Evolutionary conservation across 1,139 yeast species (phyloP), one percentile per base, ranked within the genome.

Genomic region (Eremothecium coryli): DNA sequence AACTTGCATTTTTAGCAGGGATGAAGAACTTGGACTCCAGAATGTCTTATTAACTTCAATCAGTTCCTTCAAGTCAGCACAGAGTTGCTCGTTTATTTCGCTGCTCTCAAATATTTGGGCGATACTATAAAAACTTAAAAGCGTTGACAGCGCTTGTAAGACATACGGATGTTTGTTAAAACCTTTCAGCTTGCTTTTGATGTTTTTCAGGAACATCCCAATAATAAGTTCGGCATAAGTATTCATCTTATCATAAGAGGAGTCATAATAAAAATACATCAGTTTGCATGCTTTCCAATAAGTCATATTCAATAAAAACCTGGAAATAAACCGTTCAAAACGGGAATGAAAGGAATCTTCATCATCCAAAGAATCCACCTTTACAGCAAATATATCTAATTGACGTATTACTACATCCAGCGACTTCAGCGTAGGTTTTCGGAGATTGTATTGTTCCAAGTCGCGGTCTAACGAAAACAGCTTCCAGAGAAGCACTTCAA

Each of bases 381-480:
- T 54, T n/a, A 34, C 38, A 9, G 40, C 33, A 18, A 52, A 44
- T 9, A 45, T 45, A 1, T 41, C 45, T 2, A 48, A 24, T 27
- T 50, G 53, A 28, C 54, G 41, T 22, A 45, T 44, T 4, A 54
- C 41, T 1, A 54, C 51, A 14, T 54, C 56, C 16, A 55, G 34
- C 4, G 58, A 50, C 33, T 51, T 52, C 10, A 52, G 31, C 6
- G 52, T 52, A 3, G 59, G 58, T 29, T 45, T 52, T 5, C 39
- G 35, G 4, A 26, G 31, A 13, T 43, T 29, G 26, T 48, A 52
- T 21, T 42, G 46, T 18, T 52, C 52, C 12, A 55, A 23, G 35
- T 56, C 60, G 29, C 59, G 46, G 13, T 56, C 58, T 5, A 56
- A 33, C 2, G 59, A 54, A 1, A 45, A 25, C 1, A 56, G 36